Evolutionary conservation across 768 basidiomycete species (phyloP).

Genomic region (Termitomyces sp.): DNA sequence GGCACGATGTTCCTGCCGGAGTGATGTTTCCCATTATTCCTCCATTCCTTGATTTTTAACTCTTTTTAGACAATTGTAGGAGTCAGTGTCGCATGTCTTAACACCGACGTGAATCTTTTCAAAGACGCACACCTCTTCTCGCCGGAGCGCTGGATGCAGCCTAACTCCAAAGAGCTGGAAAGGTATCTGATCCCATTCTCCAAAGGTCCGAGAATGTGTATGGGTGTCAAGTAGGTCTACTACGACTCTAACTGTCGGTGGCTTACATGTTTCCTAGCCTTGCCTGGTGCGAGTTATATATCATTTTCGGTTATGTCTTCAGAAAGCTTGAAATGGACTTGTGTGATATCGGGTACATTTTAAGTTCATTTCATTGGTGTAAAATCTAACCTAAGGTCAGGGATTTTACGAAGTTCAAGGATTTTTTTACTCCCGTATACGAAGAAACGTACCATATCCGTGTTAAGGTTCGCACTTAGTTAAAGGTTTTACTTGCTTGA

Average conservation of each 20-base stretch:
- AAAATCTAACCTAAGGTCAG: constrained; percentile 12
- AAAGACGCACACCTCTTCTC: constrained; percentile 30
- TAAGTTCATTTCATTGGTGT: not conserved
- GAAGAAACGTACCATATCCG: constrained; percentile 20
- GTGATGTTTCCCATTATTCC: constrained; percentile 17
- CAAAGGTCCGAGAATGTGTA: constrained; percentile 37
- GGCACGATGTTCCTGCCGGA: constrained; percentile 29
- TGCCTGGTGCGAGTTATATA: constrained; percentile 37
- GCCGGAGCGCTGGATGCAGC: constrained; percentile 38
- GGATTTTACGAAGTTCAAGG: constrained; percentile 26
- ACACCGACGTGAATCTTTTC: constrained; percentile 31
- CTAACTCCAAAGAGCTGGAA: constrained; percentile 24
- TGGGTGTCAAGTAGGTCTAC: constrained; percentile 35
- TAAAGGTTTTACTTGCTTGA: not conserved
- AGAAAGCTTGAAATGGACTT: constrained; percentile 31
- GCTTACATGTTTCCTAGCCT: constrained; percentile 20
- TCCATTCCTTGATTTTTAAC: not conserved
- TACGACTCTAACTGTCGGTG: not conserved
- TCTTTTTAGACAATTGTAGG: constrained; percentile 32
- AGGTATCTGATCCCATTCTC: constrained; percentile 37
- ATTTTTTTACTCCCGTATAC: constrained; percentile 30
- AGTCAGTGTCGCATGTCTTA: constrained; percentile 32
- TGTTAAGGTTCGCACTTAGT: constrained; percentile 9
- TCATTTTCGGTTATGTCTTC: constrained; percentile 35
- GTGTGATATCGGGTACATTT: constrained; percentile 24